phyloP scores from a whole-genome alignment of 148 eudicot genomes.

The Polygonum maritimum region DNA sequence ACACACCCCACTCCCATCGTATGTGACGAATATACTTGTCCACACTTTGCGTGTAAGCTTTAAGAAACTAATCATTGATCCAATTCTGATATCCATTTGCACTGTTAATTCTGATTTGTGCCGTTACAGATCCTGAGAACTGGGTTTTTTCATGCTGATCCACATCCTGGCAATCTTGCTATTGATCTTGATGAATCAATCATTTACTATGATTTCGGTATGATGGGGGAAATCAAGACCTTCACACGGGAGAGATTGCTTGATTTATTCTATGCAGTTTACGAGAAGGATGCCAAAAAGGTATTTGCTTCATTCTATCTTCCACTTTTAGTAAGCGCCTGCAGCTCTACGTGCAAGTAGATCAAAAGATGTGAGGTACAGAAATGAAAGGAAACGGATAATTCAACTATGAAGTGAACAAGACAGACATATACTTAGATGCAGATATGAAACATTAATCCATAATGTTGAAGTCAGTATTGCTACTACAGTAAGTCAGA shows the following conservation, averaged over 20 bases:
- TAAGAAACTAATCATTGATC: neutral
- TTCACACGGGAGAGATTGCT: constrained; percentile 77
- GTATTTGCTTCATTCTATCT: constrained; percentile 22
- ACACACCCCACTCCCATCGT: neutral
- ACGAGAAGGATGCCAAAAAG: constrained; percentile 94
- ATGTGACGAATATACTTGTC: neutral
- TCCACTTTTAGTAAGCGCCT: neutral
- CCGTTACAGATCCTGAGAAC: constrained; percentile 73
- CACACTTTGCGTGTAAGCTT: neutral
- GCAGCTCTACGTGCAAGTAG: neutral
- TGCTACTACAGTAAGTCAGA: no score
- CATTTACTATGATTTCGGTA: constrained; percentile 96
- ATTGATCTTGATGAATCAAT: constrained; percentile 87
- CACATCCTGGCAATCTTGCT: constrained; percentile 99
- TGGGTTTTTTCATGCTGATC: constrained; percentile 99
- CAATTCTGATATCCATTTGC: neutral
- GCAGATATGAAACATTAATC: no score
- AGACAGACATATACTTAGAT: no score
- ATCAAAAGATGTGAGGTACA: neutral
- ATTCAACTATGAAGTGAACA: no score
- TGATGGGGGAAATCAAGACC: constrained; percentile 99
- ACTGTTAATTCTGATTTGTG: neutral
- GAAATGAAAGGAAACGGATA: neutral
- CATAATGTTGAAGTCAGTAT: no score
- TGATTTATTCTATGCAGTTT: constrained; percentile 84